A percentile compares a stretch with the other conserved stretches of the same genome.
These are phyloP conservation scores for Pseudogymnoascus verrucosus DNA, from an alignment of 2,329 filamentous ascomycete species.

Conservation along the genomic window DNA sequence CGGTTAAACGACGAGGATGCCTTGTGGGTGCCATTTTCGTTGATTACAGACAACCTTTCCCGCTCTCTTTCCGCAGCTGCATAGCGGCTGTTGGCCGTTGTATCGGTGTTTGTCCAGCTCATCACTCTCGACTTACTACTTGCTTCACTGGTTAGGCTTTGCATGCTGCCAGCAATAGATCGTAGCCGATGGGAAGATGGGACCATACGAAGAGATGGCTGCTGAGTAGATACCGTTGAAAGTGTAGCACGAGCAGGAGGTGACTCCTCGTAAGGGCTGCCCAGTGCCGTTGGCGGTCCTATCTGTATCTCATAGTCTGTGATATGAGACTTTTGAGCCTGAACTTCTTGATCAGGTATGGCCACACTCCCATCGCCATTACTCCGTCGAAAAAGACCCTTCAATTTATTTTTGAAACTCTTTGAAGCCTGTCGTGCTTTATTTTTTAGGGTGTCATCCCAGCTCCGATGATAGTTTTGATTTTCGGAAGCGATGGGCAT, in stretches of 20 bases:
- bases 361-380: constrained; percentile 28
- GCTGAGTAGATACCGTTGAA: constrained; percentile 36
- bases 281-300: constrained; percentile 20
- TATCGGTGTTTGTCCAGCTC: constrained; percentile 58
- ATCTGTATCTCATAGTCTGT: constrained; percentile 16
- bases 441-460: constrained; percentile 35
- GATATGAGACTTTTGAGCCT: constrained; percentile 31
- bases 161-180: constrained; percentile 48
- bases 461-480: constrained; percentile 18
- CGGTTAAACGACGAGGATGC: constrained; percentile 33
- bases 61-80: constrained; percentile 36
- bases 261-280: constrained; percentile 33
- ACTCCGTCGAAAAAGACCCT: constrained; percentile 43
- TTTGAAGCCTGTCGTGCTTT: constrained; percentile 56
- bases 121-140: constrained; percentile 59
- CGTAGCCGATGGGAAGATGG: constrained; percentile 39
- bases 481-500: constrained; percentile 25
- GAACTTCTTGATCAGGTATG: constrained; percentile 46
- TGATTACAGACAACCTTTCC: constrained; percentile 57
- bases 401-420: constrained; percentile 53
- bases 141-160: constrained; percentile 37
- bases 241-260: constrained; percentile 28
- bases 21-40: constrained; percentile 43
- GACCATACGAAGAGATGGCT: constrained; percentile 43
- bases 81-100: constrained; percentile 36